Base-by-base conservation (phyloP, 192 early-diverging fungal species). In the Phycomyces nitens region DNA sequence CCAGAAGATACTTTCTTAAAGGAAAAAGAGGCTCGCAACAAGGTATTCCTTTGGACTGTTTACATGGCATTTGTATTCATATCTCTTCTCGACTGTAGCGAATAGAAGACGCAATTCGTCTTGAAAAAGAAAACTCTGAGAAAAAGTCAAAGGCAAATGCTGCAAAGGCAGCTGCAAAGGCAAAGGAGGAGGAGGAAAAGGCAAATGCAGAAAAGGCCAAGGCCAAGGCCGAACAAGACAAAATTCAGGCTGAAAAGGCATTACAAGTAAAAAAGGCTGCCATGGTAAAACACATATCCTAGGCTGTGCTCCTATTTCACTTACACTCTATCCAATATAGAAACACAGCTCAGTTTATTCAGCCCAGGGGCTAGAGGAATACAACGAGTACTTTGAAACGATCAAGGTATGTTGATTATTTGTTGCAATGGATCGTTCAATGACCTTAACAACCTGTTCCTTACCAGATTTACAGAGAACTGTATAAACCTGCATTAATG, bases 401-500 rank as follows among this genome's bases (percentile, higher is more conserved):
- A 55, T 75, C 16, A 52, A 71, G 29, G 65, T 67, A 67, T 43
- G 51, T 27, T 34, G 2, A 34, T 34, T 34, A 34, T 34, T 34
- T n/a, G n/a, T n/a, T n/a, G n/a, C n/a, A n/a, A n/a, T n/a, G n/a
- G n/a, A n/a, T n/a, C n/a, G n/a, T n/a, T n/a, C n/a, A n/a, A n/a
- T n/a, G n/a, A 34, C 2, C 7, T 7, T 34, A 34, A 34, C 29
- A 34, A 34, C 7, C n/a, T n/a, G 2, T 34, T 34, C 29, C 29
- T 7, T 34, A 34, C n/a, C 64, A 77, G 8, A 42, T 72, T 12
- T 76, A 84, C 40, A 73, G 77, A 56, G 47, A 68, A 0, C 47
- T 49, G 3, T 67, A 86, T 24, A 56, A 62, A 23, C 80, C 80
- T 7, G 64, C 29, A 20, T 23, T 69, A 5, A 22, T 62, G 0